Conservation (phyloP, 2,329 filamentous ascomycete species). For the Aspergillus brasiliensis region DNA sequence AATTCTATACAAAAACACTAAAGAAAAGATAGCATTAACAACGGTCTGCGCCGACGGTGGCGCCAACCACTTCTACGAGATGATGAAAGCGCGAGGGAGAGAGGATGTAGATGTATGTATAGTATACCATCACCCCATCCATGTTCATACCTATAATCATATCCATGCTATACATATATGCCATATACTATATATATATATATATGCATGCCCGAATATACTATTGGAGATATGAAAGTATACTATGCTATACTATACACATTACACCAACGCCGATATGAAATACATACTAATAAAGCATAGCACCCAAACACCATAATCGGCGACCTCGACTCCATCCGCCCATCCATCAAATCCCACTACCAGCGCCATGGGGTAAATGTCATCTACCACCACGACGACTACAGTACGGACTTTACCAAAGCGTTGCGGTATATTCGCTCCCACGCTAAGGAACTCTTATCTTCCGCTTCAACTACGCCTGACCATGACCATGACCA, state of each 20-base stretch:
- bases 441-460: constrained; percentile 29
- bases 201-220: no score
- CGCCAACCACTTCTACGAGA: constrained; percentile 72
- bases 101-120: constrained; percentile 37
- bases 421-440: constrained; percentile 72
- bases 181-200: no score
- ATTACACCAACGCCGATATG: not conserved
- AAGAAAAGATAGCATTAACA: constrained; percentile 55
- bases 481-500: not conserved
- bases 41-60: constrained; percentile 88
- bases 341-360: constrained; percentile 62
- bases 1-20: not conserved
- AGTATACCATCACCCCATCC: not conserved
- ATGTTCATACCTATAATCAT: constrained; percentile 10
- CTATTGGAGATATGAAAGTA: no score
- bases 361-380: constrained; percentile 62
- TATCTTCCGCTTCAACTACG: constrained; percentile 10
- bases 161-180: no score
- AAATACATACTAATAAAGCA: constrained; percentile 27
- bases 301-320: constrained; percentile 71
- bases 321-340: constrained; percentile 87
- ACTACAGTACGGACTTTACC: constrained; percentile 87
- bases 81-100: constrained; percentile 38
- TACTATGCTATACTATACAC: not conserved
- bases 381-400: constrained; percentile 73